A percentile compares a stretch with the other conserved stretches of the same genome.
Evolutionary conservation across 2,329 filamentous ascomycete species (phyloP).

Genomic region (Pseudocercospora macadamiae): DNA sequence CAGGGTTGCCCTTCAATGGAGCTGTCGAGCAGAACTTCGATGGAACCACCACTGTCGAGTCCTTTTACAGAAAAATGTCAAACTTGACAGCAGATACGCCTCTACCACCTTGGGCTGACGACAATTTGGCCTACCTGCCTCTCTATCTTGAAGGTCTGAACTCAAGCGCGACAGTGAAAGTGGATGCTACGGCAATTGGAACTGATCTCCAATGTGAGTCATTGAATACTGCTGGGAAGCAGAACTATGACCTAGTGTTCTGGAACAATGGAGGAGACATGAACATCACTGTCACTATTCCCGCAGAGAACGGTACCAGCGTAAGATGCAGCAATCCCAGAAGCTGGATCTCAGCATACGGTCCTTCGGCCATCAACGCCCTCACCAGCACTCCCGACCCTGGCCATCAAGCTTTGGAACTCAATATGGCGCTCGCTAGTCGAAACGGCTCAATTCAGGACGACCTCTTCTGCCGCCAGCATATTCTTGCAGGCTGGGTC

Average conservation of each 20-base stretch:
- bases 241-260: slow-evolving; percentile 29
- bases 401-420: slow-evolving; percentile 14
- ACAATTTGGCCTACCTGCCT: slow-evolving; percentile 53
- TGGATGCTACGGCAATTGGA: slow-evolving; percentile 41
- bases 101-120: slow-evolving; percentile 56
- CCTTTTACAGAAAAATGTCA: slow-evolving; percentile 49
- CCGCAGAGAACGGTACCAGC: not conserved
- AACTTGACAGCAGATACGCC: slow-evolving; percentile 50
- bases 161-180: slow-evolving; percentile 25
- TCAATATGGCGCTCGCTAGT: slow-evolving; percentile 10
- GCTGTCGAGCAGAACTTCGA: slow-evolving; percentile 32
- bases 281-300: not conserved
- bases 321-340: slow-evolving; percentile 12
- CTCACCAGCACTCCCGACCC: not conserved
- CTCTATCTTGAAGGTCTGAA: slow-evolving; percentile 33
- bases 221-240: slow-evolving; percentile 29
- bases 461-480: slow-evolving; percentile 24
- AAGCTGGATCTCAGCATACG: not conserved
- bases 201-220: slow-evolving; percentile 40
- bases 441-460: not conserved
- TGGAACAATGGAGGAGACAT: not conserved
- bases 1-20: slow-evolving; percentile 25
- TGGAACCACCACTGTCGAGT: slow-evolving; percentile 38
- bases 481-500: slow-evolving; percentile 37
- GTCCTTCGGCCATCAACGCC: not conserved